Evolutionary conservation across 371 early-diverging fungal species (phyloP).

Genomic region (Mucor sp.): DNA sequence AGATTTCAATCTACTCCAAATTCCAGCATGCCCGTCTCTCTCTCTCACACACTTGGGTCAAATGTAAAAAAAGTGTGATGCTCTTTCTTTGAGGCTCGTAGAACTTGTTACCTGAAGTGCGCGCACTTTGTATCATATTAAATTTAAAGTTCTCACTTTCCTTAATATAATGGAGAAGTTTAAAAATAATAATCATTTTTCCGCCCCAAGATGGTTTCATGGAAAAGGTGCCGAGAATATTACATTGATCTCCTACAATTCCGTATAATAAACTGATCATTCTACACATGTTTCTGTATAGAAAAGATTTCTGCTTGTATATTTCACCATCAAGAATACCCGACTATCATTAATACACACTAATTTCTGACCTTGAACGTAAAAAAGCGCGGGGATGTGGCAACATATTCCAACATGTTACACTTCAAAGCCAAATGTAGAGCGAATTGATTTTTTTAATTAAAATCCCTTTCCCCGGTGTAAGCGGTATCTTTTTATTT

Average conservation of each 20-base stretch:
- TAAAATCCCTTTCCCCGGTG: conserved; percentile 7
- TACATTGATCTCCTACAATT: neutral
- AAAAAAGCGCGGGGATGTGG: conserved; percentile 4
- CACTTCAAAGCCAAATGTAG: neutral
- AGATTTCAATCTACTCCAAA: neutral
- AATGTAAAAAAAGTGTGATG: neutral
- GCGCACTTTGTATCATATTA: conserved; percentile 4
- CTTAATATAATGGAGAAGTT: neutral
- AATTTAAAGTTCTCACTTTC: neutral
- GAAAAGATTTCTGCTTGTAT: neutral
- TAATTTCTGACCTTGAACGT: neutral
- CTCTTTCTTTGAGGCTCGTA: neutral
- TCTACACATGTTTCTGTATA: neutral
- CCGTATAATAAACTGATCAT: neutral
- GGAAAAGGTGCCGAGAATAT: neutral
- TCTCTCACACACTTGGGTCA: neutral
- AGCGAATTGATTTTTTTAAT: neutral
- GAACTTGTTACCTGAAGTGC: neutral
- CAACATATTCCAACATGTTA: neutral
- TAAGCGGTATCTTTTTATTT: neutral
- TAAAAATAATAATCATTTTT: neutral
- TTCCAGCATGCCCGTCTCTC: neutral
- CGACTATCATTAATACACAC: neutral
- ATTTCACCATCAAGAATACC: neutral
- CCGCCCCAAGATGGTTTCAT: neutral